Base-by-base conservation (phyloP, 1,284 basidiomycete genomes). In the Malassezia restricta region DNA sequence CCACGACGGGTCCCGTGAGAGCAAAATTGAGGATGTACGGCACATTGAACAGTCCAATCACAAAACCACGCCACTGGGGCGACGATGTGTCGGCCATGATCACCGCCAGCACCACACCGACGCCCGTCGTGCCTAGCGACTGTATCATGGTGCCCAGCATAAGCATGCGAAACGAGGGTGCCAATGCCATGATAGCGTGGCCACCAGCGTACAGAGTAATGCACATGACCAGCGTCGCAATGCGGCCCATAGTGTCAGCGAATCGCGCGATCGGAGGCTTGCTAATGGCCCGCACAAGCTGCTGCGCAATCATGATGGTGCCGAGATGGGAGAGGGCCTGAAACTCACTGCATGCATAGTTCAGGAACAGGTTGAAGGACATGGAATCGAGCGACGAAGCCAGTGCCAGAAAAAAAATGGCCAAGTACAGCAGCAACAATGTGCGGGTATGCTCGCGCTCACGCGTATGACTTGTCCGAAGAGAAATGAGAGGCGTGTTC, bases 221-320 rank as follows among this genome's bases (percentile, higher is more conserved):
- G 46, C 84, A 81, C 41, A 80, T 65, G 40, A 80, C 74, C 63
- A 83, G 85, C 0, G 84, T 76, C 56, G 78, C 76, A 0, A 75
- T 76, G 41, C 78, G 75, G 1, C 78, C 78, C 9, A 77, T 64
- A 28, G 84, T 80, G 65, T 88, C 85, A 2, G 84, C 80, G 32
- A 87, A 73, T 74, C 86, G 87, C 3, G 85, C 86, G 62, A 86
- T 82, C 41, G 86, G 78, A 24, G 86, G 86, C 74, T 87, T 87
- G 33, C 84, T 80, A 41, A 82, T 78, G 20, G 81, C 81, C 54
- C 82, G 76, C 51, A 78, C 57, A 53, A 72, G 63, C 55, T 72
- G 53, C 63, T 72, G 69, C 17, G 65, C 64, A 40, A 72, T 72
- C 6, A 64, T 59, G 3, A 72, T 63, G 11, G 69, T 72, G 54